Percentiles rank a stretch among this genome's conserved stretches.
Conservation (phyloP, 2,329 filamentous ascomycete species). For the Cordyceps cateniannulata region DNA sequence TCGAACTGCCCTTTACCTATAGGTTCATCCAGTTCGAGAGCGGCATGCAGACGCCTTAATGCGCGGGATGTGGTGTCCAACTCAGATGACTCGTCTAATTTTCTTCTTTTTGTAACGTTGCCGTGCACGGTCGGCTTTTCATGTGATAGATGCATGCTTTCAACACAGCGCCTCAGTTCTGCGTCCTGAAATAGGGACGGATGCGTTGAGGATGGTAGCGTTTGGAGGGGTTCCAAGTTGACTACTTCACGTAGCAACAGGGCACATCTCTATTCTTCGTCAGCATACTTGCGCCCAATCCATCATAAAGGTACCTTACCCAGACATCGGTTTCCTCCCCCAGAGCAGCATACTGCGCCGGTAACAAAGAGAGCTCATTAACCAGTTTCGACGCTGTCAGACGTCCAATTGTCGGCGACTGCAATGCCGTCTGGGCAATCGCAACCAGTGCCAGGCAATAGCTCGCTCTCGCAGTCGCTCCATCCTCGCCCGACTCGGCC, state of each 20-base stretch:
- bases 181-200: conserved; percentile 17
- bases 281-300: not conserved
- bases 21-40: not conserved
- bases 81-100: not conserved
- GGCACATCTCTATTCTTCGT: conserved; percentile 8
- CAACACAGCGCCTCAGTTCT: conserved; percentile 23
- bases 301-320: conserved; percentile 25
- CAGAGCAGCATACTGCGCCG: conserved; percentile 24
- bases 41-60: not conserved
- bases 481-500: conserved; percentile 21
- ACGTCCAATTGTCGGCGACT: conserved; percentile 28
- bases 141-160: conserved; percentile 23
- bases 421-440: conserved; percentile 31
- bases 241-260: conserved; percentile 6
- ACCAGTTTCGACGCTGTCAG: conserved; percentile 37
- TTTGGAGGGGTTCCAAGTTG: not conserved
- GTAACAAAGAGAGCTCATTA: conserved; percentile 33
- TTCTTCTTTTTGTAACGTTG: not conserved
- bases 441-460: conserved; percentile 33
- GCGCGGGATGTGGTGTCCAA: not conserved
- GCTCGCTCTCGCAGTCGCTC: conserved; percentile 24
- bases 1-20: not conserved
- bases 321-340: conserved; percentile 33
- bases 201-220: conserved; percentile 2
- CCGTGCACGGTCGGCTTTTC: not conserved